A percentile compares a stretch with the other conserved stretches of the same genome.
These are phyloP conservation scores for Emmonsia crescens DNA, from an alignment of 2,329 filamentous ascomycete species.

Conservation along the genomic window DNA sequence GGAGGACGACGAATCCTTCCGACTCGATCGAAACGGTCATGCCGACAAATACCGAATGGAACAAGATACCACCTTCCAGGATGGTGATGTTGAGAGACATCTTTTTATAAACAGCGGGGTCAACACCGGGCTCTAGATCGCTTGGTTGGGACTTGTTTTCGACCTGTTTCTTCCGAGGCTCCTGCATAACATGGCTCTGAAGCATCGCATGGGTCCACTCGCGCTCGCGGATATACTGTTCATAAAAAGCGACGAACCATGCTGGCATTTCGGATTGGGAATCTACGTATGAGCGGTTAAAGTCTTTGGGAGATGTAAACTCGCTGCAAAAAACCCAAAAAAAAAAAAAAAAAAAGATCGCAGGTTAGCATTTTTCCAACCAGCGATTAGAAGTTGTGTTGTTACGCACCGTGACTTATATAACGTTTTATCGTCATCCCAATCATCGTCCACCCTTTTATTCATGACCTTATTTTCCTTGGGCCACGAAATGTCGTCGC, in stretches of 20 bases:
- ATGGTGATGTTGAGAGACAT: constrained; percentile 59
- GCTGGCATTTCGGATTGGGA: constrained; percentile 8
- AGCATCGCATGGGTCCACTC: constrained; percentile 49
- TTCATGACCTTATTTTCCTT: constrained; percentile 9
- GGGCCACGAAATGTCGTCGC: constrained; percentile 9
- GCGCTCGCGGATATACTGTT: constrained; percentile 51
- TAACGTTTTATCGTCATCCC: constrained; percentile 7
- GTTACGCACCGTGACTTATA: constrained; percentile 5
- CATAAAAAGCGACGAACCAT: constrained; percentile 19
- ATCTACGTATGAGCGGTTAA: constrained; percentile 6
- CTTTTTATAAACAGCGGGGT: constrained; percentile 41
- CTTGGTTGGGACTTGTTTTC: neutral
- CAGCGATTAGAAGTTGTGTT: neutral
- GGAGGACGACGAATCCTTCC: constrained; percentile 41
- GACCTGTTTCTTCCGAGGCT: neutral
- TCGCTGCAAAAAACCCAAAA: neutral
- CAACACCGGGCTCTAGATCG: constrained; percentile 27
- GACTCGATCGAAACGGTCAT: constrained; percentile 61
- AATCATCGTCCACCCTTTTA: constrained; percentile 3
- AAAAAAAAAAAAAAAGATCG: neutral
- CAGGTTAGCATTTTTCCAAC: neutral
- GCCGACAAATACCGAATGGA: constrained; percentile 64
- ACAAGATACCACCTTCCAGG: constrained; percentile 64
- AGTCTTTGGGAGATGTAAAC: constrained; percentile 5
- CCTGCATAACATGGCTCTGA: constrained; percentile 18